Base-by-base conservation (phyloP, 345 rosid genomes). In the Salix caprea region DNA sequence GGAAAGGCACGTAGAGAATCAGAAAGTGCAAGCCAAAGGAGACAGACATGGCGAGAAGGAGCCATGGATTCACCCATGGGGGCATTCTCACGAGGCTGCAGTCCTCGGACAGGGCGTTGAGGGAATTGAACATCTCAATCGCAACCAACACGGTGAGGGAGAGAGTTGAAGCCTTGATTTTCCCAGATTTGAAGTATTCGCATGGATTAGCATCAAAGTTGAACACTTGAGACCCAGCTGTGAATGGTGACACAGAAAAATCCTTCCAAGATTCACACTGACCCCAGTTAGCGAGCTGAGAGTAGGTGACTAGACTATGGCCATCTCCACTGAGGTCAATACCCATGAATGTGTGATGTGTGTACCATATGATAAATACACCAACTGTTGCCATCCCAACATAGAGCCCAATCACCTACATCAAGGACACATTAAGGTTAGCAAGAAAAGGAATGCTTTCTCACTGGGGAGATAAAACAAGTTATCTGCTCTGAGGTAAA, bases 331-430 rank as follows among this genome's bases (percentile, higher is more conserved):
- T 90, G 75, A 96, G 89, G 82, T 96, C 96, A 50, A 96, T 96
- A 74, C 92, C 93, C 82, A 92, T 37, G 88, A 93, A 96, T 15
- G 87, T 61, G 76, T 72, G 60, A 32, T 88, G 94, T 1, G 99
- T 92, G 86, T 85, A 96, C 99, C 98, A 96, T 83, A 96, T 93
- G 81, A 96, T 82, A 83, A 96, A 96, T 34, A 93, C 78, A 19
- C 99, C 99, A 7, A 96, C 99, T 0, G 99, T 96, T 65, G 97
- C 99, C 69, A 91, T 54, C 60, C 99, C 97, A 40, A 96, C 99
- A 77, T 96, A 96, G 19, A 85, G n/a, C 19, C 99, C 98, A 78
- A 96, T 96, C 76, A 96, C 98, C 98, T 96, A 84, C 67, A 37
- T 23, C 62, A 13, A 18, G 26, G 48, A 23, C 65, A 40, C 24